Conservation (phyloP, 208 protist species). For the Trypanosoma avium region DNA sequence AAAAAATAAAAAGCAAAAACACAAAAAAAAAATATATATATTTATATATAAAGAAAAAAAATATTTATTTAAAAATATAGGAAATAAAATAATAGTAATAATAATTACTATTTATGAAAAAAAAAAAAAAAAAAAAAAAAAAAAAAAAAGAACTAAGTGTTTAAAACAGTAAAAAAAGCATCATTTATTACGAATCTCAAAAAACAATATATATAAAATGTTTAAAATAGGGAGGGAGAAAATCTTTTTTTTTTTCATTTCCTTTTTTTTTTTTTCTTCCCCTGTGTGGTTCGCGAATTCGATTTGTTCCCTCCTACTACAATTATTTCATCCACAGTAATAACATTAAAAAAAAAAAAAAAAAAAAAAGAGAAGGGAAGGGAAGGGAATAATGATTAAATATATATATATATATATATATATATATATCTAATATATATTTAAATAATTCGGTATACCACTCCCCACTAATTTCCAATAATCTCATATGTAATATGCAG, state of each 20-base stretch:
- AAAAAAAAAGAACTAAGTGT: background rate
- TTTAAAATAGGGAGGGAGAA: no score
- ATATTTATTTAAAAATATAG: no score
- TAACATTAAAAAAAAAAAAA: slow-evolving; percentile 2
- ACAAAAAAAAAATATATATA: background rate
- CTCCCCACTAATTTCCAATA: no score
- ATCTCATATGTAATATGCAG: no score
- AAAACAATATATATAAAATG: no score
- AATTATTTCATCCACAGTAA: no score
- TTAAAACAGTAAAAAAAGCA: no score
- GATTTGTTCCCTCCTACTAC: no score
- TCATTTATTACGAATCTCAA: slow-evolving; percentile 11
- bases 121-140: background rate
- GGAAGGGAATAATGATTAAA: background rate
- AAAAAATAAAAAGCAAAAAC: background rate
- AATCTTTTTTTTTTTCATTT: slow-evolving; percentile 27
- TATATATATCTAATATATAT: slow-evolving; percentile 18
- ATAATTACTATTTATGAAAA: no score
- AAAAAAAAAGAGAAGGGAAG: slow-evolving; percentile 12
- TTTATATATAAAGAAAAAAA: no score
- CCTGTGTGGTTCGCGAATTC: slow-evolving; percentile 1
- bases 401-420: slow-evolving; percentile 14
- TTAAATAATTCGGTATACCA: no score
- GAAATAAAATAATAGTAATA: no score
- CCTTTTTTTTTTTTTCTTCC: slow-evolving; percentile 23